phyloP scores from a whole-genome alignment of 148 eudicot genomes.

The Selenicereus undatus region DNA sequence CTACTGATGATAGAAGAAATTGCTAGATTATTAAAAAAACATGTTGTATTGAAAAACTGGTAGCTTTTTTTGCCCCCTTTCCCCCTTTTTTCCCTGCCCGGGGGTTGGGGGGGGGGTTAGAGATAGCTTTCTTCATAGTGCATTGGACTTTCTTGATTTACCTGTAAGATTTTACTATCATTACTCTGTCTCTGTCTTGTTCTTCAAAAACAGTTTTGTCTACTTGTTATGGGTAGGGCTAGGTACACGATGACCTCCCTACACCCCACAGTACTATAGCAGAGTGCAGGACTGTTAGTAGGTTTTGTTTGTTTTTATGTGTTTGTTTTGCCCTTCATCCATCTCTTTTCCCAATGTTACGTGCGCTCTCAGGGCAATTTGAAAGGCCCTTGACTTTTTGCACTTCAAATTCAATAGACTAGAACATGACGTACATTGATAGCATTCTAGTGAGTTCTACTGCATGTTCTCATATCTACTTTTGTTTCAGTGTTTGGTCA shows the following conservation, averaged over 20 bases:
- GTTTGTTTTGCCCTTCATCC: not conserved
- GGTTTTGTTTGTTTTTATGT: not conserved
- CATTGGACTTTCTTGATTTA: not conserved
- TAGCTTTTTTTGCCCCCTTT: not conserved
- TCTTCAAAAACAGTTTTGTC: too few relatives aligned
- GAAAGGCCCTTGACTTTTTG: too few relatives aligned
- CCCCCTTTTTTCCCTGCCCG: too few relatives aligned
- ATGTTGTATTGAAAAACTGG: not conserved
- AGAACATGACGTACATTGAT: not conserved
- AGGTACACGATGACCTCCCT: too few relatives aligned
- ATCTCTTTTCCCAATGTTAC: too few relatives aligned
- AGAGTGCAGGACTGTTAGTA: not conserved
- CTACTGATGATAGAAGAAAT: not conserved
- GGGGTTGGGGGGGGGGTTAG: too few relatives aligned
- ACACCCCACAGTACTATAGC: too few relatives aligned
- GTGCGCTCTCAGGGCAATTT: too few relatives aligned
- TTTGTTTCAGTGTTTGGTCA: slow-evolving; percentile 65
- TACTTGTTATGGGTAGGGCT: too few relatives aligned
- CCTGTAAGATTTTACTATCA: too few relatives aligned
- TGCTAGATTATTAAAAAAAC: not conserved
- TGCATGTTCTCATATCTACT: not conserved
- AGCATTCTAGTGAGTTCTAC: not conserved
- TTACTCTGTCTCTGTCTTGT: too few relatives aligned
- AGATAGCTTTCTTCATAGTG: not conserved
- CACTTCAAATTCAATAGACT: too few relatives aligned